Evolutionary conservation across 2,329 filamentous ascomycete species (phyloP).

Genomic region (Colletotrichum sp.): DNA sequence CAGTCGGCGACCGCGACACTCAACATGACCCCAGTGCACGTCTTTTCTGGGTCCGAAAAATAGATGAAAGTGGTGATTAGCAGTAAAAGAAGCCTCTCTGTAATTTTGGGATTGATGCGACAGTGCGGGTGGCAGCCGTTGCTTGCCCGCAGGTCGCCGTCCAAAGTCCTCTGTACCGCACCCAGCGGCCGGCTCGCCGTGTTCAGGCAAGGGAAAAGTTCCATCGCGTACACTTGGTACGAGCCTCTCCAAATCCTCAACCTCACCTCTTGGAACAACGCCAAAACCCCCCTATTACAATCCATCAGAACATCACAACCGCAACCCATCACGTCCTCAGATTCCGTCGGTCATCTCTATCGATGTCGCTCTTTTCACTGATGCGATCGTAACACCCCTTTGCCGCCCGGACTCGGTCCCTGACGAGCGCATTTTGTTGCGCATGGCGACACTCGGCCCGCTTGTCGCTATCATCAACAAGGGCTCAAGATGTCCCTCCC

Average conservation of each 20-base stretch:
- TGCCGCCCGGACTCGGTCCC: slow-evolving; percentile 51
- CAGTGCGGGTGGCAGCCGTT: not conserved
- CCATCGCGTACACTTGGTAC: slow-evolving; percentile 27
- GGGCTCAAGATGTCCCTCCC: slow-evolving; percentile 68
- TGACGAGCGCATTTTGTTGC: slow-evolving; percentile 57
- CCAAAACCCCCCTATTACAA: slow-evolving; percentile 53
- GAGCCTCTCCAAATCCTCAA: slow-evolving; percentile 51
- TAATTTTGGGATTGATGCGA: not conserved
- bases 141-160: not conserved
- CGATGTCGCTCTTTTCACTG: slow-evolving; percentile 54
- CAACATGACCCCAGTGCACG: slow-evolving; percentile 6
- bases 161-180: slow-evolving; percentile 15
- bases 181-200: slow-evolving; percentile 15
- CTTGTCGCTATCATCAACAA: slow-evolving; percentile 53
- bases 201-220: slow-evolving; percentile 22
- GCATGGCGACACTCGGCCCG: slow-evolving; percentile 61
- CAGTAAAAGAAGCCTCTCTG: not conserved
- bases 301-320: slow-evolving; percentile 57
- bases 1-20: slow-evolving; percentile 1
- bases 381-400: slow-evolving; percentile 54
- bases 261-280: slow-evolving; percentile 61
- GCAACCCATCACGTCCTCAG: slow-evolving; percentile 44
- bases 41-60: slow-evolving; percentile 16
- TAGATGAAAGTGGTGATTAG: not conserved
- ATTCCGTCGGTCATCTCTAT: slow-evolving; percentile 52